Evolutionary conservation across 352 stramenopile species (phyloP).

Genomic region (Pythium insidiosum): DNA sequence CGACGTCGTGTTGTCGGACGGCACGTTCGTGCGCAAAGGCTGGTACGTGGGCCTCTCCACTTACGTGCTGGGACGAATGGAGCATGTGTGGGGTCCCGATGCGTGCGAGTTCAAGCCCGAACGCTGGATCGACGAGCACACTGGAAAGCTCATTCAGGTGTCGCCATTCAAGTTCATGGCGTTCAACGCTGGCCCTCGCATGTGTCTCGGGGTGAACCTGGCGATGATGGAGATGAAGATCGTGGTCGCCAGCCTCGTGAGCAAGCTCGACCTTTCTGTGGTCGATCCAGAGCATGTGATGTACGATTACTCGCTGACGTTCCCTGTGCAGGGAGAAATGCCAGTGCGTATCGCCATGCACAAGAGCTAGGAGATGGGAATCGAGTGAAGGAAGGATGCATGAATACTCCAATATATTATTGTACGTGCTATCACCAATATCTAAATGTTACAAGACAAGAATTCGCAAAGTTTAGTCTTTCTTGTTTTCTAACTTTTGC

Average conservation of each 20-base stretch:
- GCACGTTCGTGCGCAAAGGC: conserved; percentile 21
- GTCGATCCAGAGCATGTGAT: neutral
- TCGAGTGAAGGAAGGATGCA: no score
- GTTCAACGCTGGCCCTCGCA: conserved; percentile 31
- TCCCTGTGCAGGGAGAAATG: conserved; percentile 4
- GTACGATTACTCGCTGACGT: conserved; percentile 19
- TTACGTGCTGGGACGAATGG: conserved; percentile 24
- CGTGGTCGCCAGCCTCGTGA: conserved; percentile 24
- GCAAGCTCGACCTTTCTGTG: conserved; percentile 21
- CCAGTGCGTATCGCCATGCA: no score
- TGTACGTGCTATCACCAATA: no score
- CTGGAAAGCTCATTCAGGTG: conserved; percentile 5
- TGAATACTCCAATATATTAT: no score
- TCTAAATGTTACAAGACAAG: no score
- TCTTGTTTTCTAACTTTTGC: no score
- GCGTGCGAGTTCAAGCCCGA: conserved; percentile 25
- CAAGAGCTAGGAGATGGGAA: no score
- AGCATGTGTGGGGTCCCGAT: conserved; percentile 22
- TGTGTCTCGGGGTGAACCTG: conserved; percentile 36
- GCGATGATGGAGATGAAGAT: conserved; percentile 50
- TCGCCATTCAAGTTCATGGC: conserved; percentile 30
- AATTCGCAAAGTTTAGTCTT: no score
- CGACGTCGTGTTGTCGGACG: conserved; percentile 29
- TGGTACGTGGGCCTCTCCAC: conserved; percentile 15
- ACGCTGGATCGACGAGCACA: conserved; percentile 18